These are phyloP conservation scores for Syzygium aqueum DNA, from an alignment of 345 rosid species.

Conservation along the genomic window DNA sequence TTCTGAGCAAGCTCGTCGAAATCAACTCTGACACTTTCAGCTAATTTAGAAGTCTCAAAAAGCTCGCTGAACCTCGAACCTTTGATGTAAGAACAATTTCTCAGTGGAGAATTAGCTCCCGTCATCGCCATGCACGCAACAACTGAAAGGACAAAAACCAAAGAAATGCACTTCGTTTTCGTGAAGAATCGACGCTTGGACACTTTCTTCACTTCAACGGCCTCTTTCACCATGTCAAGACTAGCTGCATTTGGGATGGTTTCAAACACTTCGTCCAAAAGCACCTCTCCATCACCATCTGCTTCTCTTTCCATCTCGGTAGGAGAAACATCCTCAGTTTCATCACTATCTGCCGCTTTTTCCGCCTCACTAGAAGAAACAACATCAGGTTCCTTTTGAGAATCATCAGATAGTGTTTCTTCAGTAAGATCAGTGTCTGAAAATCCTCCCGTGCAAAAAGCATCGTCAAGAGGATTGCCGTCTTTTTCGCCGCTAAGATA, in stretches of 20 bases:
- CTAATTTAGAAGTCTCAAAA: slow-evolving; percentile 30
- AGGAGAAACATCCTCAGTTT: slow-evolving; percentile 21
- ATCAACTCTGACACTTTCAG: slow-evolving; percentile 20
- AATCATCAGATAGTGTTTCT: slow-evolving; percentile 33
- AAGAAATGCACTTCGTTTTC: slow-evolving; percentile 27
- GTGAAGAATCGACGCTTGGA: slow-evolving; percentile 23
- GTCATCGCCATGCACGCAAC: slow-evolving; percentile 16
- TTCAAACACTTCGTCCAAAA: slow-evolving; percentile 4
- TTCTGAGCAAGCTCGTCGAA: slow-evolving; percentile 21
- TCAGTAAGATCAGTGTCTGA: slow-evolving; percentile 44
- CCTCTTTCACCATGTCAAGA: slow-evolving; percentile 3
- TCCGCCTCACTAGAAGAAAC: slow-evolving; percentile 6
- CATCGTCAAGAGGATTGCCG: slow-evolving; percentile 37
- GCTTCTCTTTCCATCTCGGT: slow-evolving; percentile 10
- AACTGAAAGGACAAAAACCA: slow-evolving; percentile 27
- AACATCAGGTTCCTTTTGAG: slow-evolving; percentile 31
- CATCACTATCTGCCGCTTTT: slow-evolving; percentile 11
- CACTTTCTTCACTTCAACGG: slow-evolving; percentile 11
- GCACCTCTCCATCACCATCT: slow-evolving; percentile 6
- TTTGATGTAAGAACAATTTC: slow-evolving; percentile 13
- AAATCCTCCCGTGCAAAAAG: slow-evolving; percentile 34
- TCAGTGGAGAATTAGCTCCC: slow-evolving; percentile 17
- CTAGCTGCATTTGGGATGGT: neutral
- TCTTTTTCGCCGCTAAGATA: slow-evolving; percentile 24
- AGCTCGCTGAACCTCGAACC: slow-evolving; percentile 16